Evolutionary conservation across 768 basidiomycete genomes (phyloP).

Genomic region (Tulasnella sp.): DNA sequence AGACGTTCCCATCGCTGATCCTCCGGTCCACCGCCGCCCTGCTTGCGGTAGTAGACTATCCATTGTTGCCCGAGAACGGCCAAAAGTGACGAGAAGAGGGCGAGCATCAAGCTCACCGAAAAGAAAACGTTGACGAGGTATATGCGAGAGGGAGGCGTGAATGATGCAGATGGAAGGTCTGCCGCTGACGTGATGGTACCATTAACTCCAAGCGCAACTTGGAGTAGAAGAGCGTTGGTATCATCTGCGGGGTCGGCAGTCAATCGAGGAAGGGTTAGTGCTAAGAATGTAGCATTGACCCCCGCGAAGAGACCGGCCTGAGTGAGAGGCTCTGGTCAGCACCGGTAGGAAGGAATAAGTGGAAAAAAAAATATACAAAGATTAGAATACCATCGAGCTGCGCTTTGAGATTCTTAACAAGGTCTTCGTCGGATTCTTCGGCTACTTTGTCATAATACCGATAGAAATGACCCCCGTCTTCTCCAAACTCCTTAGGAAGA

Average conservation of each 20-base stretch:
- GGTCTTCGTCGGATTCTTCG: background rate
- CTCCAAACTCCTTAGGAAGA: background rate
- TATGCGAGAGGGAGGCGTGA: no score
- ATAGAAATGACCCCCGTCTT: background rate
- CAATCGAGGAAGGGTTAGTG: background rate
- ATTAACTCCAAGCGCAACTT: background rate
- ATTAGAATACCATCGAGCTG: background rate
- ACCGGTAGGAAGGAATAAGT: background rate
- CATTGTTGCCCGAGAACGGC: no score
- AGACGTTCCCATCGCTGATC: no score
- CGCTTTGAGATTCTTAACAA: background rate
- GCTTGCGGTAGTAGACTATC: no score
- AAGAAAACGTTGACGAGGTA: no score
- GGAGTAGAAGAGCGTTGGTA: background rate
- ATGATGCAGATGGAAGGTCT: no score
- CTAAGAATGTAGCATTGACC: background rate
- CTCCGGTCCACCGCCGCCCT: no score
- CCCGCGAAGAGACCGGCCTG: constrained; percentile 1
- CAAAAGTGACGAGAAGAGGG: no score
- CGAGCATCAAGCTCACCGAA: no score
- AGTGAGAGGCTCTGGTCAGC: background rate
- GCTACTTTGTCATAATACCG: background rate
- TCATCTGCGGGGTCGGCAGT: background rate
- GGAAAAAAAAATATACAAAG: background rate
- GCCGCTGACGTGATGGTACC: no score